Percentiles rank a stretch among this genome's conserved stretches.
These are phyloP conservation scores for Sporothrix inflata DNA, from an alignment of 2,329 filamentous ascomycete genomes.

Conservation along the genomic window DNA sequence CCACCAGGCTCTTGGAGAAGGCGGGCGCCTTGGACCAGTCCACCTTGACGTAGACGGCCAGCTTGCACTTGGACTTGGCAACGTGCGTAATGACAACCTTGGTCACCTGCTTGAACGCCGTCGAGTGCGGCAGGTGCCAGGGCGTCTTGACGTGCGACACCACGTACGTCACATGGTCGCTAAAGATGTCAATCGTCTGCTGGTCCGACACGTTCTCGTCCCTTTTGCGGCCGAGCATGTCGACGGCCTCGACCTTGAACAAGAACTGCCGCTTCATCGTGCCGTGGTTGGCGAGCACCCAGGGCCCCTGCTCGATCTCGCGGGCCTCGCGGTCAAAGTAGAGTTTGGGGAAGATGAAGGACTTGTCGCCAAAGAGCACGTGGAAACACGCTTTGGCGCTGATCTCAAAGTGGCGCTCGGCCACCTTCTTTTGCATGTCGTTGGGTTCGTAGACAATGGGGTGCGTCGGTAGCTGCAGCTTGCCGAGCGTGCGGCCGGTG, in stretches of 20 bases:
- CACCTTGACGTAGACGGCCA: slow-evolving; percentile 85
- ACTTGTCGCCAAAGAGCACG: slow-evolving; percentile 94
- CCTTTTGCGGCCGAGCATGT: slow-evolving; percentile 65
- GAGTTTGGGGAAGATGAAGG: slow-evolving; percentile 87
- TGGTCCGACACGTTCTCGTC: slow-evolving; percentile 72
- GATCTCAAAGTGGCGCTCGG: slow-evolving; percentile 84
- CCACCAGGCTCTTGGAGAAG: slow-evolving; percentile 63
- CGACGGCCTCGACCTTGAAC: slow-evolving; percentile 72
- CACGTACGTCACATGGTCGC: slow-evolving; percentile 72
- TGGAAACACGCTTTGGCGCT: slow-evolving; percentile 95
- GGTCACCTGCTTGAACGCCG: slow-evolving; percentile 78
- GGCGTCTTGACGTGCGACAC: slow-evolving; percentile 65
- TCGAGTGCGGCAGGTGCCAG: slow-evolving; percentile 84
- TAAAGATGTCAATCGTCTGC: slow-evolving; percentile 83
- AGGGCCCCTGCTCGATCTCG: slow-evolving; percentile 83
- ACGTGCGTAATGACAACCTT: slow-evolving; percentile 95
- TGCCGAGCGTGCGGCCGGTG: slow-evolving; percentile 54
- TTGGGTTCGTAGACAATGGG: slow-evolving; percentile 83
- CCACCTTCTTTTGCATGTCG: slow-evolving; percentile 74
- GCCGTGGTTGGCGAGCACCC: slow-evolving; percentile 71
- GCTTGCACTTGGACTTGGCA: slow-evolving; percentile 87
- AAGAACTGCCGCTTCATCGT: slow-evolving; percentile 77
- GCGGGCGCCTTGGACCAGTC: slow-evolving; percentile 76
- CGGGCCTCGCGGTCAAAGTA: slow-evolving; percentile 81
- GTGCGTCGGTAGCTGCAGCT: slow-evolving; percentile 79